Percentiles rank a stretch among this genome's conserved stretches.
Evolutionary conservation across 1,284 basidiomycete species (phyloP).

Genomic region (Malassezia brasiliensis): DNA sequence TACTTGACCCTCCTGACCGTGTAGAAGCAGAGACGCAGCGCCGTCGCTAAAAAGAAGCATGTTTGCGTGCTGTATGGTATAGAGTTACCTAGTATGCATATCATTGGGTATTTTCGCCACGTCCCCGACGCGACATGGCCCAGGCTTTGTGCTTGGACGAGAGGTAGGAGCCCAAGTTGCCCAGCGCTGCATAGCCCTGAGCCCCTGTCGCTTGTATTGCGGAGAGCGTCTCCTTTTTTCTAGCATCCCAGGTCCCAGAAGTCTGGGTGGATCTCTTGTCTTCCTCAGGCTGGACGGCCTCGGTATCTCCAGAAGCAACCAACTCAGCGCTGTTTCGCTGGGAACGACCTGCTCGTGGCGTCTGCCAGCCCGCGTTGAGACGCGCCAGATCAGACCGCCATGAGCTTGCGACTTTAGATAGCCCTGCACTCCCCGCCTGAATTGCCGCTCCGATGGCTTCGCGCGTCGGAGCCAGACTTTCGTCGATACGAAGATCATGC

Average conservation of each 20-base stretch:
- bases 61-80: neutral
- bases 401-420: conserved; percentile 34
- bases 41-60: neutral
- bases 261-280: neutral
- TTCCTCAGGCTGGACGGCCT: no score
- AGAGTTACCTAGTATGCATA: neutral
- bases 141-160: conserved; percentile 28
- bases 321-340: neutral
- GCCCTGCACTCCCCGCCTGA: conserved; percentile 30
- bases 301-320: no score
- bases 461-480: conserved; percentile 40
- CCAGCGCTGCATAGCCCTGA: conserved; percentile 35
- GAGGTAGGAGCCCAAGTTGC: conserved; percentile 39
- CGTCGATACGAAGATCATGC: conserved; percentile 41
- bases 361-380: conserved; percentile 15
- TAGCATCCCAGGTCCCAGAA: neutral
- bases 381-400: conserved; percentile 33
- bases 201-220: conserved; percentile 23
- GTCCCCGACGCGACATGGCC: conserved; percentile 6
- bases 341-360: neutral
- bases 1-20: neutral
- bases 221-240: conserved; percentile 21
- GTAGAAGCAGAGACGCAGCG: conserved; percentile 14
- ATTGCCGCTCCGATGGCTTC: conserved; percentile 40
- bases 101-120: neutral